Base-by-base conservation (phyloP, 306 rosid species). In the Chamaecrista fasciculata region DNA sequence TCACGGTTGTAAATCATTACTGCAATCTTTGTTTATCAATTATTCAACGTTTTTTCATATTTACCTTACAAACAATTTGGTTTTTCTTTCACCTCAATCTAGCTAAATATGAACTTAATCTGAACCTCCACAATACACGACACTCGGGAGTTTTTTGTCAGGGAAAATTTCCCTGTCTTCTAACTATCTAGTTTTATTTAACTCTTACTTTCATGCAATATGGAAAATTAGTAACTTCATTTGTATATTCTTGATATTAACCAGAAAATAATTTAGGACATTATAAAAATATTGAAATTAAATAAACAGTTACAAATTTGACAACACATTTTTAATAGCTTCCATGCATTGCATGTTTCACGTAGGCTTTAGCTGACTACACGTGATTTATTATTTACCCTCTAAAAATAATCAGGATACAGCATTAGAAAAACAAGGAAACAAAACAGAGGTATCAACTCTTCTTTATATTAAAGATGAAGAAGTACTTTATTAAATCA, bases 21-120 rank as follows among this genome's bases (percentile, higher is more conserved):
- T 52, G n/a, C 20, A 40, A 44, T 40, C 71, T 31, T 55, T 18
- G 39, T 33, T 68, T 52, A 64, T 36, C 26, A 28, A 60, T 25
- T 66, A 21, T 57, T 34, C 56, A 34, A 49, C 56, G 60, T 55
- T 44, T 42, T 51, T 52, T 67, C 75, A 73, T 56, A 62, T 52
- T 66, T 24, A 67, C 65, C 52, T 14, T 40, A 43, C 43, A 16
- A 25, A 62, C 2, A 55, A 44, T 31, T 53, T 70, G 46, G 3
- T 21, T 51, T 20, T 3, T 14, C 61, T 33, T 16, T 33, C 46
- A 47, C 37, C 28, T 50, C 76, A 62, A 74, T 36, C 52, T 34
- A 31, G 66, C 71, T 61, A 61, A 42, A 46, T 36, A 73, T 47
- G 46, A 62, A 28, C 50, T 40, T 79, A 44, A 52, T 56, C 65